Evolutionary conservation across 305 asterid genomes (phyloP).

Genomic region (Fraxinus sp.): DNA sequence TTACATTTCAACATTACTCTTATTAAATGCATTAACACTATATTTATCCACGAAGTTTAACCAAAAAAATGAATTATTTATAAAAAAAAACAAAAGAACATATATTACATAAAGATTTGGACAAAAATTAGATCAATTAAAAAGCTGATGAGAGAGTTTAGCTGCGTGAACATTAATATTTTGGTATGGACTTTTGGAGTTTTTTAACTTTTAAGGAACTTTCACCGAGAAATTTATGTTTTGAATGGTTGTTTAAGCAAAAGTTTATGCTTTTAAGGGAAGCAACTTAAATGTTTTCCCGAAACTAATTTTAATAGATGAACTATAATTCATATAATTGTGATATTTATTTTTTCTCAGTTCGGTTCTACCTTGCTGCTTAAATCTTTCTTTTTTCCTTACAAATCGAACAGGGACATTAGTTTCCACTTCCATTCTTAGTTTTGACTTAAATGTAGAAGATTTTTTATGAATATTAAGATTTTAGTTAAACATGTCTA

Average conservation of each 20-base stretch:
- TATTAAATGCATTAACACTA: background rate
- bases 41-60: background rate
- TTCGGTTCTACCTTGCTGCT: background rate
- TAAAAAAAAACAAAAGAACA: background rate
- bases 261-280: background rate
- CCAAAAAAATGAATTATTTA: background rate
- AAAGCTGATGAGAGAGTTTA: background rate
- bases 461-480: background rate
- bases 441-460: background rate
- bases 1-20: background rate
- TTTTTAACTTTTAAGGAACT: background rate
- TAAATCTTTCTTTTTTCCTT: too few relatives aligned
- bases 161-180: background rate
- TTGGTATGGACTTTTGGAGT: background rate
- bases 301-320: background rate
- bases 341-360: background rate
- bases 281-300: background rate
- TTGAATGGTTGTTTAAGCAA: background rate
- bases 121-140: background rate
- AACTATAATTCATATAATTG: background rate
- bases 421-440: background rate
- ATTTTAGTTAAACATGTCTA: background rate
- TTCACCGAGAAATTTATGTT: background rate
- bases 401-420: background rate
- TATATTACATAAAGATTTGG: background rate